These are phyloP conservation scores for Leishmania guyanensis DNA, from an alignment of 208 protist species.

Conservation along the genomic window DNA sequence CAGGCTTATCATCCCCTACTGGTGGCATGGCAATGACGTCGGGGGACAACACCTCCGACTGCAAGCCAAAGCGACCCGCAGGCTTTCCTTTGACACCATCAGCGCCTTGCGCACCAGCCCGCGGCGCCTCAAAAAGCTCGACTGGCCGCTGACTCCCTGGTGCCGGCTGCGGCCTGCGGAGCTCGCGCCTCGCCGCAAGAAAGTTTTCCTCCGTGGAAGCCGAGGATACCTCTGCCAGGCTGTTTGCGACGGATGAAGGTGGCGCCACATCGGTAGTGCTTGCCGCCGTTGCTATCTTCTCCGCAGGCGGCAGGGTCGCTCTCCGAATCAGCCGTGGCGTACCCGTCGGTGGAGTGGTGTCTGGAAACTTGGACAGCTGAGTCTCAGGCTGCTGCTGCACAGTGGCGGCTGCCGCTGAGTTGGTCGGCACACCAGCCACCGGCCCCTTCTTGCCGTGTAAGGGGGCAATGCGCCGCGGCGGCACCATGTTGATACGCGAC, in stretches of 20 bases:
- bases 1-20: neutral
- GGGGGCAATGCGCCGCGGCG: neutral
- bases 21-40: neutral
- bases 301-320: neutral
- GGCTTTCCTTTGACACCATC: neutral
- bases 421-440: neutral
- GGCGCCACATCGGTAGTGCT: neutral
- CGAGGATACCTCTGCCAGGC: neutral
- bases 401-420: neutral
- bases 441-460: neutral
- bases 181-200: neutral
- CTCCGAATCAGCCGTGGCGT: neutral
- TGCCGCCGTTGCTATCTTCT: neutral
- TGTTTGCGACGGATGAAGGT: neutral
- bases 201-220: neutral
- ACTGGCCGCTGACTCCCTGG: neutral
- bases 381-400: no score
- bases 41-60: neutral
- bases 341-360: neutral
- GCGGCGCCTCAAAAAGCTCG: neutral
- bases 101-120: neutral
- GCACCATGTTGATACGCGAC: constrained; percentile 2
- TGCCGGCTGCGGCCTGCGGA: neutral
- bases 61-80: neutral
- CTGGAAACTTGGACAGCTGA: neutral